Base-by-base conservation (phyloP, 225 moss, liverwort and hornwort species). In the Polytrichum commune region DNA sequence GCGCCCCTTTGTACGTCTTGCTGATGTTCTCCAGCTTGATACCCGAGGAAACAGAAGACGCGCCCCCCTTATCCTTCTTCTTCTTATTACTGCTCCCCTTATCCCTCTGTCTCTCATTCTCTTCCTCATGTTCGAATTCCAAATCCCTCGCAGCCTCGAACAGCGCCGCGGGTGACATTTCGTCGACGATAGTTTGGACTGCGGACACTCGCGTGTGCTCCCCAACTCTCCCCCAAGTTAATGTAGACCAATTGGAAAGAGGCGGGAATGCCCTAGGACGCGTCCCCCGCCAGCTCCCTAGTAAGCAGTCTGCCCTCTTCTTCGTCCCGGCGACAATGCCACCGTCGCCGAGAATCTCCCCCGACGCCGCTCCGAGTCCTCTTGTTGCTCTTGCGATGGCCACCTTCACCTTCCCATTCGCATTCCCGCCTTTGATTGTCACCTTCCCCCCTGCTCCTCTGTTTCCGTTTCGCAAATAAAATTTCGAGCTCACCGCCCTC, bases 11-110 rank as follows among this genome's bases (percentile, higher is more conserved):
- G 29, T 68, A 90, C 5, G 90, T 87, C 61, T 90, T 90, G 69
- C 82, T 87, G 3, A 90, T 56, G 69, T 79, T 88, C 65, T 90
- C 90, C 8, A 90, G 78, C 74, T 82, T 90, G 57, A 84, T 82
- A 0, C 90, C 87, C 0, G 90, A 90, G 54, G 67, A 69, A 24
- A 90, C 80, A 5, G 69, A 60, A 4, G 90, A 90, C 6, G 82
- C 87, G 20, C 86, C 89, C 5, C 77, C 3, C 80, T 84, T 78
- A 2, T 63, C 18, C 54, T 73, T 77, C 63, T 67, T 74, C 55
- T 69, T 71, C 32, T 68, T 74, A 8, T 16, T 35, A 13, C 33
- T 16, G 13, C 46, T 73, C 67, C 60, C 63, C 55, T 67, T 75
- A 18, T 25, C 69, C 27, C 64, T 61, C 66, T 55, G 63, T 8